Conservation (phyloP, 345 rosid genomes). For the Gossypium australe region DNA sequence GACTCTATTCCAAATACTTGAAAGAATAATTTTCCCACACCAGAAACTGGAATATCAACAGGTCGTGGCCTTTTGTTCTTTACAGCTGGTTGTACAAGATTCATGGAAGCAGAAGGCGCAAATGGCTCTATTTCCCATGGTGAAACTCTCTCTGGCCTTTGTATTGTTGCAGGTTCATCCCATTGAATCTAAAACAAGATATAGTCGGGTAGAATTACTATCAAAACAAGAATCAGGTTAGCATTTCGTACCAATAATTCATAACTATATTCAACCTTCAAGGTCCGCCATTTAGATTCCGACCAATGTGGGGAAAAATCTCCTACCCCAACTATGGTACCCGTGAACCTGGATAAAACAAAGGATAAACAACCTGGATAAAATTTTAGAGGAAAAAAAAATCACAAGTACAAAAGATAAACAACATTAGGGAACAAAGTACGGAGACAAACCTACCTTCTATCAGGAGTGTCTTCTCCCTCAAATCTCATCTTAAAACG, state of each 20-base stretch:
- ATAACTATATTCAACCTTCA: constrained; percentile 46
- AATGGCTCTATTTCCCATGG: constrained; percentile 81
- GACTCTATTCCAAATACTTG: not conserved
- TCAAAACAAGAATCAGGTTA: constrained; percentile 19
- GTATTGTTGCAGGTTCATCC: constrained; percentile 69
- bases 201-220: constrained; percentile 10
- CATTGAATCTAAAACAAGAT: constrained; percentile 48
- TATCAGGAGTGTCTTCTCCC: constrained; percentile 74
- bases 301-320: constrained; percentile 60
- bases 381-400: not conserved
- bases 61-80: constrained; percentile 63
- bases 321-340: constrained; percentile 62
- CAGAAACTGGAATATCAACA: constrained; percentile 36
- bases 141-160: constrained; percentile 73
- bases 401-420: not conserved
- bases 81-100: constrained; percentile 35
- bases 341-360: constrained; percentile 42
- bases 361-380: too few species aligned
- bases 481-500: constrained; percentile 82
- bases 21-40: constrained; percentile 23
- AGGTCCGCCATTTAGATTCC: constrained; percentile 64
- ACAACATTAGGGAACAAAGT: not conserved
- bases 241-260: constrained; percentile 4
- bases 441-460: constrained; percentile 30
- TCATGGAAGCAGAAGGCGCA: constrained; percentile 30